Evolutionary conservation across 306 rosid species (phyloP).

Genomic region (Medicago ruthenica): DNA sequence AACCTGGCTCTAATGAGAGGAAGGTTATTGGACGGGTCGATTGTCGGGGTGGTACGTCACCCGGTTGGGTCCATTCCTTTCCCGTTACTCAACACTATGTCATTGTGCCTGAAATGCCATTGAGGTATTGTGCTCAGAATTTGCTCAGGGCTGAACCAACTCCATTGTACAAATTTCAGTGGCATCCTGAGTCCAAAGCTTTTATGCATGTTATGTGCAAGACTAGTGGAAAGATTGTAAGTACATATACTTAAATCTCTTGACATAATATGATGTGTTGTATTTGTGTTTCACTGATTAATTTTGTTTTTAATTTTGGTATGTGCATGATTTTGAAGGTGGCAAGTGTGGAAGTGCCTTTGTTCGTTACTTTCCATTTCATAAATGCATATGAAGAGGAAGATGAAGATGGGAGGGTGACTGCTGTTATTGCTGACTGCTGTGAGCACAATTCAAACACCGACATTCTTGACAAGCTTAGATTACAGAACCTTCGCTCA

Average conservation of each 20-base stretch:
- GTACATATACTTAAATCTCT: slow-evolving; percentile 21
- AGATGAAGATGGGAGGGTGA: slow-evolving; percentile 86
- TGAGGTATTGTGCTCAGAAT: slow-evolving; percentile 84
- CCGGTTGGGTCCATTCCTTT: slow-evolving; percentile 96
- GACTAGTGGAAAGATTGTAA: slow-evolving; percentile 76
- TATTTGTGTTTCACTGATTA: neutral
- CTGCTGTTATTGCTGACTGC: slow-evolving; percentile 72
- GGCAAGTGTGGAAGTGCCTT: slow-evolving; percentile 88
- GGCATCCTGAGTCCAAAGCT: slow-evolving; percentile 84
- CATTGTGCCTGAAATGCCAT: slow-evolving; percentile 83
- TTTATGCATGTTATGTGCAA: slow-evolving; percentile 86
- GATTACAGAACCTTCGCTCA: slow-evolving; percentile 70
- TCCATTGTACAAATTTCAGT: slow-evolving; percentile 83
- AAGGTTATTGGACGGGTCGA: slow-evolving; percentile 74
- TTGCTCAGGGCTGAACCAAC: slow-evolving; percentile 88
- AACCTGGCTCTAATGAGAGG: slow-evolving; percentile 75
- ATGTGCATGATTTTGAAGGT: slow-evolving; percentile 59
- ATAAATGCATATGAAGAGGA: slow-evolving; percentile 87
- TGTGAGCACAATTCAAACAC: slow-evolving; percentile 84
- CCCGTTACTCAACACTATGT: slow-evolving; percentile 81
- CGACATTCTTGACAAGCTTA: slow-evolving; percentile 67
- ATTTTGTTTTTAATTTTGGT: neutral
- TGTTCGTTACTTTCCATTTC: slow-evolving; percentile 84
- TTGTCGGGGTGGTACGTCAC: slow-evolving; percentile 71
- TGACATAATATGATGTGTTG: neutral